These are phyloP conservation scores for Chaetomium sp. DNA, from an alignment of 2,329 filamentous ascomycete genomes.

Conservation along the genomic window DNA sequence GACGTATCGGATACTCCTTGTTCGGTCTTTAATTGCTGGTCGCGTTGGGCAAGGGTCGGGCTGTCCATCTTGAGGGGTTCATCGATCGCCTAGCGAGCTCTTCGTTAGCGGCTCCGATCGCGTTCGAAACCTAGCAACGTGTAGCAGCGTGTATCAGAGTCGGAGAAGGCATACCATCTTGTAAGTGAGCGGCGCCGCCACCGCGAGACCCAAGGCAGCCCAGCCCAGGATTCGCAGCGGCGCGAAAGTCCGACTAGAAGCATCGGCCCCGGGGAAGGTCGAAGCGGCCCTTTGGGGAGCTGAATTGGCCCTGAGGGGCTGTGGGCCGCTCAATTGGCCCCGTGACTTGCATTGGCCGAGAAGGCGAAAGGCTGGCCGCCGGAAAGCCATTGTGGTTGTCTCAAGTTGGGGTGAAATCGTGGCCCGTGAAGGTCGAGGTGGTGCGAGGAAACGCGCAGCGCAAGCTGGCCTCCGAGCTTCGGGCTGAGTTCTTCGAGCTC, in stretches of 20 bases:
- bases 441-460: constrained; percentile 1
- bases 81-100: constrained; percentile 33
- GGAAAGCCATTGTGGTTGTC: constrained; percentile 21
- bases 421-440: constrained; percentile 4
- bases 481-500: too few relatives aligned
- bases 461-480: too few relatives aligned
- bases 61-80: constrained; percentile 48
- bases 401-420: constrained; percentile 10
- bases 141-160: too few relatives aligned
- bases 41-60: constrained; percentile 75
- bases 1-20: constrained; percentile 67
- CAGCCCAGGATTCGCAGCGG: constrained; percentile 23
- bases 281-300: constrained; percentile 15
- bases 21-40: constrained; percentile 74
- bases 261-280: constrained; percentile 12
- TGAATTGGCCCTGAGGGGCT: background rate
- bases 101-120: constrained; percentile 7
- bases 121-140: background rate
- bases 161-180: constrained; percentile 45
- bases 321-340: constrained; percentile 15
- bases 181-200: constrained; percentile 49
- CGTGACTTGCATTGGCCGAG: constrained; percentile 23
- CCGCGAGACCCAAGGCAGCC: constrained; percentile 40
- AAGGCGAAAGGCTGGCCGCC: constrained; percentile 18
- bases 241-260: constrained; percentile 7